Base-by-base conservation (phyloP, 768 basidiomycete genomes). In the Austroboletus festivus region DNA sequence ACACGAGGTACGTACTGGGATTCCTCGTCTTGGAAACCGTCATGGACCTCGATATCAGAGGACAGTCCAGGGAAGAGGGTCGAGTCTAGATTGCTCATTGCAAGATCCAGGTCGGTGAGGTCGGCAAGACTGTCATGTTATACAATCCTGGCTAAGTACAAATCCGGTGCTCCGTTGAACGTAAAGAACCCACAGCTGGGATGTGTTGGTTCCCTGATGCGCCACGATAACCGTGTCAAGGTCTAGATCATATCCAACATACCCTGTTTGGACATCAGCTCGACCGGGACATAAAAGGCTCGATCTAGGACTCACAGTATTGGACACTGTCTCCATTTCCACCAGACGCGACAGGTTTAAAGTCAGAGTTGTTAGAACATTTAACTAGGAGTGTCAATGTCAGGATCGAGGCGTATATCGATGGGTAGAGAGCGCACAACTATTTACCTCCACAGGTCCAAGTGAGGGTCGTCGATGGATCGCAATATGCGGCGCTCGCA, bases 381-480 rank as follows among this genome's bases (percentile, higher is more conserved):
- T 73, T 65, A 0, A 44, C 72, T 75, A 39, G 7, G 22, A 20
- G 20, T 7, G 5, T 19, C 28, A n/a, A 10, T 11, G 20, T 58
- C 18, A 50, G 13, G 10, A 7, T 23, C 8, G 15, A 5, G 26
- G 18, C 13, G 18, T 30, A 9, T 7, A 3, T 19, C 12, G 13
- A 26, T 3, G 0, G 22, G 39, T 20, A 34, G 31, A 39, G 11
- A 3, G 33, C 16, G 28, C 9, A 26, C 4, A 20, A 39, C 16
- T 11, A 59, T 63, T 54, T 53, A 78, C 79, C 56, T 61, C 81
- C 81, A 62, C 81, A 83, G 26, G 65, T 65, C 78, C 80, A 82
- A 12, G 67, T 64, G 38, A 71, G 50, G 21, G 71, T 74, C 21
- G 55, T 37, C 5, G 68, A 53, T 0, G 76, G 61, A 8, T 52